Conservation (phyloP, 352 stramenopile genomes). For the Hyaloperonospora brassicae region DNA sequence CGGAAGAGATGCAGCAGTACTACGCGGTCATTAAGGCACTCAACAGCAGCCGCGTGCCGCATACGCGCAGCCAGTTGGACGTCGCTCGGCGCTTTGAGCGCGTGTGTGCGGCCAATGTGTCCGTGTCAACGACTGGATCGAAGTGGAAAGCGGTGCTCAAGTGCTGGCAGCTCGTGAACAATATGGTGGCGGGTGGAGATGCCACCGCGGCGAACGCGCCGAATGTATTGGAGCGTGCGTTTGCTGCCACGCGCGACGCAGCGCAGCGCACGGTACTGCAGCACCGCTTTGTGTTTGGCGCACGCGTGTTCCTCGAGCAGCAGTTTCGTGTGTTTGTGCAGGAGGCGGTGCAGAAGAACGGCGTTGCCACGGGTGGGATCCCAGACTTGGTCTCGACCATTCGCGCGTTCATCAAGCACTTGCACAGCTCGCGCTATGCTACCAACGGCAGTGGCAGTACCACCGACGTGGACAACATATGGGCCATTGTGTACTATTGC, state of each 20-base stretch:
- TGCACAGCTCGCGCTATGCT: slow-evolving; percentile 62
- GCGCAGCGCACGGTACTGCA: slow-evolving; percentile 34
- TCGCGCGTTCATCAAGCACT: slow-evolving; percentile 66
- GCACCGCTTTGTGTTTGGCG: slow-evolving; percentile 56
- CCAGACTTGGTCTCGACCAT: slow-evolving; percentile 64
- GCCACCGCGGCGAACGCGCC: slow-evolving; percentile 28
- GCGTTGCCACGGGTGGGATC: slow-evolving; percentile 59
- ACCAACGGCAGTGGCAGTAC: slow-evolving; percentile 26
- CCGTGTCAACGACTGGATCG: slow-evolving; percentile 42
- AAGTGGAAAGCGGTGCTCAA: slow-evolving; percentile 73
- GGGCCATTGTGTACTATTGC: slow-evolving; percentile 75
- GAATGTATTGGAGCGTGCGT: slow-evolving; percentile 52
- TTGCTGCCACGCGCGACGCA: slow-evolving; percentile 30
- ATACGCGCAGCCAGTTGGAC: slow-evolving; percentile 65
- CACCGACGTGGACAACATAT: slow-evolving; percentile 50
- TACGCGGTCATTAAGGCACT: slow-evolving; percentile 63
- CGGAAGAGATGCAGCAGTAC: slow-evolving; percentile 80
- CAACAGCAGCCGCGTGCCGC: slow-evolving; percentile 57
- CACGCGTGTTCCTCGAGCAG: slow-evolving; percentile 66
- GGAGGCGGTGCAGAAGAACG: slow-evolving; percentile 70
- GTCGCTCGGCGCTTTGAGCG: slow-evolving; percentile 49
- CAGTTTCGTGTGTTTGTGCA: slow-evolving; percentile 75
- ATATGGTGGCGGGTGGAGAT: slow-evolving; percentile 56
- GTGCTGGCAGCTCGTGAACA: slow-evolving; percentile 72
- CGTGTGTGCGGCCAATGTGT: slow-evolving; percentile 47